Evolutionary conservation across 306 rosid genomes (phyloP), one percentile per base, ranked within the genome.

Genomic region (Casuarina glauca): DNA sequence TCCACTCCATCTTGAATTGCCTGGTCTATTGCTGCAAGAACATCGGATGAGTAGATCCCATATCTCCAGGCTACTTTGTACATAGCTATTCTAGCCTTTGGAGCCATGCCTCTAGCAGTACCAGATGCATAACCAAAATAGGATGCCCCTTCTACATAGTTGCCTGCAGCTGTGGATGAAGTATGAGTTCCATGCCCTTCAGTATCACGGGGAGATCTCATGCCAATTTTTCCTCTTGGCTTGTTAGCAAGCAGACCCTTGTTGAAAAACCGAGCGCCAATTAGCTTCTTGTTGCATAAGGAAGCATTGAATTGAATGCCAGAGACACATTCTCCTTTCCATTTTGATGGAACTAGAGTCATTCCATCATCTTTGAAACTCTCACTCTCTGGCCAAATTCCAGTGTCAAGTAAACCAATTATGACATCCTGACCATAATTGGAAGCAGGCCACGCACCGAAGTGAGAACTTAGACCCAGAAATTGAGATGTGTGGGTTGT

Each of bases 111-210:
- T 0, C 72, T 76, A 0, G 93, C 90, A 4, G 81, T 67, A 19
- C 93, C 97, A 0, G 43, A 0, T 2, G 96, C 96, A 69, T 90
- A 93, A 1, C 93, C 93, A 39, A 91, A 90, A 78, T 68, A 90
- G 0, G 97, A 90, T 4, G 86, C 93, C 6, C 74, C 87, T 1
- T 77, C 32, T 0, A 91, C 90, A 5, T 43, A 39, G 32, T 74
- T 86, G 3, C 98, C 97, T 1, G 88, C 89, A 0, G 97, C 94
- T 0, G 93, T 94, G 6, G 88, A 3, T 1, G 97, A 84, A 0
- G 97, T 91, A 78, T 94, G 98, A 0, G 98, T 94, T 32, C 98
- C 97, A 32, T 94, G 98, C 52, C 98, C 98, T 0, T 45, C 83
- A 0, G 82, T 83, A 84, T 94, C 98, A 50, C 93, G 91, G 1